These are phyloP conservation scores for Nephelium lappaceum DNA, from an alignment of 345 rosid species.

Conservation along the genomic window DNA sequence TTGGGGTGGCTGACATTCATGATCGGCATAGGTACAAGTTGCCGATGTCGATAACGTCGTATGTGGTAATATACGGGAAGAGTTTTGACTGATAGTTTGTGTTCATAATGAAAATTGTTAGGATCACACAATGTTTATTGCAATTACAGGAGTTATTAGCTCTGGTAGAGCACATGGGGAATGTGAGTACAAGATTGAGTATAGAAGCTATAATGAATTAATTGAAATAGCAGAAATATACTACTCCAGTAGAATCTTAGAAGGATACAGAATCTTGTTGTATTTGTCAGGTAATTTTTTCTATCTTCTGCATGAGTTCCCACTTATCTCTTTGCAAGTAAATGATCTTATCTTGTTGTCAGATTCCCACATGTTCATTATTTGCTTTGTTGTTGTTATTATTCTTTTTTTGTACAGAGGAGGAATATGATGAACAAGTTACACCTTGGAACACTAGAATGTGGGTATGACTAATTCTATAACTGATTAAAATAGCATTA, in stretches of 20 bases:
- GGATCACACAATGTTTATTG: constrained; percentile 1
- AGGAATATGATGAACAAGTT: constrained; percentile 64
- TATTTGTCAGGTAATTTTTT: too few relatives aligned
- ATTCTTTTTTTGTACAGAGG: constrained; percentile 46
- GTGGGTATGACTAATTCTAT: too few relatives aligned
- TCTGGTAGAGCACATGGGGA: constrained; percentile 85
- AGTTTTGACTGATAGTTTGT: background rate
- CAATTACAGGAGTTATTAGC: too few relatives aligned
- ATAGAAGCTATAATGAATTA: constrained; percentile 56
- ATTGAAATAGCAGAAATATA: constrained; percentile 51
- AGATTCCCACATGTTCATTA: too few relatives aligned
- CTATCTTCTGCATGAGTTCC: too few relatives aligned
- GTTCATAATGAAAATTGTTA: background rate
- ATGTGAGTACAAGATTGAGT: constrained; percentile 80
- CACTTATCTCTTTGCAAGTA: too few relatives aligned
- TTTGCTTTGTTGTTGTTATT: too few relatives aligned
- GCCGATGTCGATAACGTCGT: constrained; percentile 92
- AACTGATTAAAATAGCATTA: too few relatives aligned
- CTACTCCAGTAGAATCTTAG: constrained; percentile 15
- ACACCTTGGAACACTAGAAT: too few relatives aligned
- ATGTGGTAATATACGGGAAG: constrained; percentile 57
- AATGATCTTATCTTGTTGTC: too few relatives aligned
- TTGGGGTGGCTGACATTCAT: constrained; percentile 63
- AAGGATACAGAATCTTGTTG: constrained; percentile 52
- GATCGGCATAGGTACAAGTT: constrained; percentile 94